Conservation (phyloP, 192 early-diverging fungal species). For the Paraglomus occultum region DNA sequence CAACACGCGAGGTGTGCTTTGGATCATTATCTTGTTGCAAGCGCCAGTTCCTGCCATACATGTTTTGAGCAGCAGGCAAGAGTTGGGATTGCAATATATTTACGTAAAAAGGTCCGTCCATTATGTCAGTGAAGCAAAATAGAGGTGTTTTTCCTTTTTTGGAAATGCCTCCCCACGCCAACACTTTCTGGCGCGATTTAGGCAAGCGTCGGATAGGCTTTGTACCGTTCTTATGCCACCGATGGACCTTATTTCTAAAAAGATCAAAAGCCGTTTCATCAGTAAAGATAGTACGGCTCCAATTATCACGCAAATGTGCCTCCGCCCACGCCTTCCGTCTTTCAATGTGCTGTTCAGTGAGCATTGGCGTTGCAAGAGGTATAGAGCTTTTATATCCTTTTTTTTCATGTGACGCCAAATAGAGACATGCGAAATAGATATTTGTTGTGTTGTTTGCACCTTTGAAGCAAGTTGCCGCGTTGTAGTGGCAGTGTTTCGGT, state of each 20-base stretch:
- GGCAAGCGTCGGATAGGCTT: too few species aligned
- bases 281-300: not conserved
- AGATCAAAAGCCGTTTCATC: not conserved
- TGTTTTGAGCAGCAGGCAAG: too few species aligned
- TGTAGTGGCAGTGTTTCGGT: too few species aligned
- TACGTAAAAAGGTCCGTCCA: not conserved
- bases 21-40: too few species aligned
- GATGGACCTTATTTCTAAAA: not conserved
- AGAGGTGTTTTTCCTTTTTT: not conserved
- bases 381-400: not conserved
- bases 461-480: too few species aligned
- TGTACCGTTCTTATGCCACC: too few species aligned
- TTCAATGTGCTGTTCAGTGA: not conserved
- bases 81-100: too few species aligned
- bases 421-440: too few species aligned
- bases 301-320: not conserved
- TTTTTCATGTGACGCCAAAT: too few species aligned
- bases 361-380: not conserved
- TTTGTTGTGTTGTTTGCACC: too few species aligned
- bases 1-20: not conserved
- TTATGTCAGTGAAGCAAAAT: not conserved
- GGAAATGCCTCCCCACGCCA: constrained; percentile 15
- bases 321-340: constrained; percentile 3
- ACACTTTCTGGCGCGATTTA: not conserved
- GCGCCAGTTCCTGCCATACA: too few species aligned